Evolutionary conservation across 257 asterid genomes (phyloP).

Genomic region (Vinca minor): DNA sequence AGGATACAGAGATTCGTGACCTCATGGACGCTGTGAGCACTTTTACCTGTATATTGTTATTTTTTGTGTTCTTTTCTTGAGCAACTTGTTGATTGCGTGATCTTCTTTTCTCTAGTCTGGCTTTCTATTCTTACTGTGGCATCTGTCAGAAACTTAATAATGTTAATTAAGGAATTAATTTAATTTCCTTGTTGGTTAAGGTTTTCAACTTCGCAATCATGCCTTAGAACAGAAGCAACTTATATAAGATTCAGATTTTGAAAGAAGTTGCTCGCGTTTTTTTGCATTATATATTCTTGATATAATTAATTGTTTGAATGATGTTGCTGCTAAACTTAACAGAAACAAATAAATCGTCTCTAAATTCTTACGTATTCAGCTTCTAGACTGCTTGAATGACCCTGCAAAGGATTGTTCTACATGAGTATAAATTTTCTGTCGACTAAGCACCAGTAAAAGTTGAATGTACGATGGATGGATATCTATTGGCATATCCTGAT

Average conservation of each 20-base stretch:
- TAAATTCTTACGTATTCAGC: neutral
- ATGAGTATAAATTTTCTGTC: neutral
- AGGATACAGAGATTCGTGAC: slow-evolving; percentile 81
- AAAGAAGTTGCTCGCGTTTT: neutral
- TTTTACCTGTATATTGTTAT: slow-evolving; percentile 4
- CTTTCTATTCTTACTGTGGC: neutral
- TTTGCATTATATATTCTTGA: neutral
- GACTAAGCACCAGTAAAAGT: neutral
- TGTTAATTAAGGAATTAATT: neutral
- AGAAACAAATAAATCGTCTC: neutral
- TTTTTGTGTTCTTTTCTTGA: neutral
- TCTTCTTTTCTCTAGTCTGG: neutral
- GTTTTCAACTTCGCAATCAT: neutral
- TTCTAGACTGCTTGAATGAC: neutral
- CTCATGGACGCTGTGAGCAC: slow-evolving; percentile 83
- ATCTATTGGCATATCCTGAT: neutral
- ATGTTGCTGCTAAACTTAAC: neutral
- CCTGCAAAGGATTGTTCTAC: neutral
- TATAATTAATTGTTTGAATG: neutral
- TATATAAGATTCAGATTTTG: neutral
- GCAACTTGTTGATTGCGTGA: neutral
- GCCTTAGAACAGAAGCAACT: neutral
- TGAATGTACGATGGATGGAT: neutral
- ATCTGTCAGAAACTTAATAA: neutral
- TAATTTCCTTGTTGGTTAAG: neutral